These are phyloP conservation scores for Hyaloperonospora arabidopsidis DNA, from an alignment of 352 stramenopile species.

Conservation along the genomic window DNA sequence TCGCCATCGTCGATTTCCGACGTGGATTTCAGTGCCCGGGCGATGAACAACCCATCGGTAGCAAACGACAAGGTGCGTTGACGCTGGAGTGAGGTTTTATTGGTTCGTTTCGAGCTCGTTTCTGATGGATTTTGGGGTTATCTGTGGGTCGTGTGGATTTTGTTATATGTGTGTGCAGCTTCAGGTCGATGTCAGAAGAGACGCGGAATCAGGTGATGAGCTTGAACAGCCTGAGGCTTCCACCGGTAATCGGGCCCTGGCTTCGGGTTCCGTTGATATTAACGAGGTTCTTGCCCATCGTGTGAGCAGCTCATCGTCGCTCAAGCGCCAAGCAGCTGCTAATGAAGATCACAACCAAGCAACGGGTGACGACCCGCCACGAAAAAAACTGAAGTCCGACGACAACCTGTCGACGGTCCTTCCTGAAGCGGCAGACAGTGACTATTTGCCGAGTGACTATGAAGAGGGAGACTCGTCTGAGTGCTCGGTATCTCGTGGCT, in stretches of 20 bases:
- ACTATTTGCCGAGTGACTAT: conserved; percentile 36
- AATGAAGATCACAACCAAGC: conserved; percentile 4
- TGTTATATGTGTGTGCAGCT: not conserved
- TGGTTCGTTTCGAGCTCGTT: too few species aligned
- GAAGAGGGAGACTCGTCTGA: conserved; percentile 16
- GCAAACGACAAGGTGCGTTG: conserved; percentile 30
- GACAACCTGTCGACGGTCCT: conserved; percentile 8
- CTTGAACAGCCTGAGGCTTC: conserved; percentile 13
- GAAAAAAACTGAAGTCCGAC: conserved; percentile 30
- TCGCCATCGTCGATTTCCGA: conserved; percentile 65
- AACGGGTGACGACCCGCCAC: conserved; percentile 19
- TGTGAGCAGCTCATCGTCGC: conserved; percentile 50
- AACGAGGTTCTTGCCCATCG: conserved; percentile 62
- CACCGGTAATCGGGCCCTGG: conserved; percentile 35
- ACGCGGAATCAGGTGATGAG: conserved; percentile 34
- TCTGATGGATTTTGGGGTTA: too few species aligned
- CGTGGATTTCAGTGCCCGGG: conserved; percentile 29
- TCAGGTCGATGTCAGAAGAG: conserved; percentile 1
- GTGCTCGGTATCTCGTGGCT: conserved; percentile 12
- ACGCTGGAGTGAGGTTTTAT: not conserved
- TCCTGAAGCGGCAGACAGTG: conserved; percentile 28
- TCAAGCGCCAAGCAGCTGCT: conserved; percentile 49
- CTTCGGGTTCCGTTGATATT: conserved; percentile 52
- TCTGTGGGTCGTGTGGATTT: not conserved
- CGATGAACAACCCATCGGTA: conserved; percentile 6